Base-by-base conservation (phyloP, 257 asterid species). In the Nicotiana otophora region DNA sequence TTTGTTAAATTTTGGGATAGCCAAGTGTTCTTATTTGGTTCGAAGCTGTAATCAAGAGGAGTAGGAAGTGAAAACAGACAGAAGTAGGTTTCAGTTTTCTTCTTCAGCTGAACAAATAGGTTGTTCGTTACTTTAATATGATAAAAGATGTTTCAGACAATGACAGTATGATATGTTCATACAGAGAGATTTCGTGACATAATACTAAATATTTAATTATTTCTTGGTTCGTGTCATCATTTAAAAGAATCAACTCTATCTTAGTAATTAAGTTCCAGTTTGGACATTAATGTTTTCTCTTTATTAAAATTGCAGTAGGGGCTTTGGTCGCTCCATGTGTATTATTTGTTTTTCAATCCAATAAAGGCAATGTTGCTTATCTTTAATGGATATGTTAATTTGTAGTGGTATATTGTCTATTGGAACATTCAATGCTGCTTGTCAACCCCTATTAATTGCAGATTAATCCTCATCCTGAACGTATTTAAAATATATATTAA, bases 31-130 rank as follows among this genome's bases (percentile, higher is more conserved):
- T 48, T 48, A 23, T 48, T 14, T 74, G 62, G 62, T 74, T 74
- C 28, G 80, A 48, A 9, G 70, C 39, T 64, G 4, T 23, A 23
- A 62, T 62, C 33, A 14, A 51, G 57, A 51, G 17, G 16, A 51
- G 55, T 51, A 11, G 11, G 33, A 62, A 72, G 1, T 39, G 78
- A 72, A 74, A 74, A 74, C 62, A 23, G 80, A 74, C 62, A 74
- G 42, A 48, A 23, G 42, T 74, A 74, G 80, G 80, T 74, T 48
- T 51, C 80, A 26, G 42, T 74, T 74, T 74, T 74, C 80, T 74
- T 74, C 63, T 74, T 74, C 62, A 26, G 42, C 20, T 51, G 42
- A 48, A 51, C 63, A 51, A 26, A 51, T 74, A 15, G 42, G 63
- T 74, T 74, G 80, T 74, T 51, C 80, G 62, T 74, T 74, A 74